phyloP scores from a whole-genome alignment of 176 grass and related monocot species.

The Oryza glumipatula region DNA sequence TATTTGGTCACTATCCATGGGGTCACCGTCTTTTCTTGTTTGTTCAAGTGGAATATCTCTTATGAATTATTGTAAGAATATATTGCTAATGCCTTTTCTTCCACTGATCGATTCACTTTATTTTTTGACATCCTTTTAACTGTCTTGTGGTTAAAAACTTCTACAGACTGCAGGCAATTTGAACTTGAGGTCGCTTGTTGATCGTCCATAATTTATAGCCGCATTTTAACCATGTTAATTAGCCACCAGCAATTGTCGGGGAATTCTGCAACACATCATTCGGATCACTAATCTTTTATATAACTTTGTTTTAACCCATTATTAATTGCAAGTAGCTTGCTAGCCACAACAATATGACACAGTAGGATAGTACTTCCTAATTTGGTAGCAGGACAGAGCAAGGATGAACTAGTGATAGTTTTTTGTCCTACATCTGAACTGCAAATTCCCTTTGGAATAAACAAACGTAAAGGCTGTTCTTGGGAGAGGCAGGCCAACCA shows the following conservation, averaged over 20 bases:
- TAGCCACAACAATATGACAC: not conserved
- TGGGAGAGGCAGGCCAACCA: slow-evolving; percentile 49
- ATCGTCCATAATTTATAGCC: not conserved
- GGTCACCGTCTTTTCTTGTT: not conserved
- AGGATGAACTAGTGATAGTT: slow-evolving; percentile 27
- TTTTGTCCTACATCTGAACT: slow-evolving; percentile 35
- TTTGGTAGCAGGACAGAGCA: slow-evolving; percentile 23
- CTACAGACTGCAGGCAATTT: not conserved
- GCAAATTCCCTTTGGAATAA: slow-evolving; percentile 45
- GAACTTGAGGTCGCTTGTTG: not conserved
- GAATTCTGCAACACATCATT: slow-evolving; percentile 12
- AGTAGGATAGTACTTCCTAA: slow-evolving; percentile 11
- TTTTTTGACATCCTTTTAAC: slow-evolving; percentile 23
- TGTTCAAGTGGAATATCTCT: not conserved
- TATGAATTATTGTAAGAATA: slow-evolving; percentile 27
- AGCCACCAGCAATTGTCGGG: not conserved
- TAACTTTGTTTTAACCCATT: not conserved
- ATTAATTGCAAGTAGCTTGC: not conserved
- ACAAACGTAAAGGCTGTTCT: slow-evolving; percentile 53
- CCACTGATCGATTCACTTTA: slow-evolving; percentile 6
- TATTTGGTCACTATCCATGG: slow-evolving; percentile 8
- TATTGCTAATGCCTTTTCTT: slow-evolving; percentile 17
- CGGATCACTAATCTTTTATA: not conserved
- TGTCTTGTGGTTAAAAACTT: slow-evolving; percentile 4
- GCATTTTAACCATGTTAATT: not conserved